Evolutionary conservation across 768 basidiomycete species (phyloP).

Genomic region (Pulveroboletus sp.): DNA sequence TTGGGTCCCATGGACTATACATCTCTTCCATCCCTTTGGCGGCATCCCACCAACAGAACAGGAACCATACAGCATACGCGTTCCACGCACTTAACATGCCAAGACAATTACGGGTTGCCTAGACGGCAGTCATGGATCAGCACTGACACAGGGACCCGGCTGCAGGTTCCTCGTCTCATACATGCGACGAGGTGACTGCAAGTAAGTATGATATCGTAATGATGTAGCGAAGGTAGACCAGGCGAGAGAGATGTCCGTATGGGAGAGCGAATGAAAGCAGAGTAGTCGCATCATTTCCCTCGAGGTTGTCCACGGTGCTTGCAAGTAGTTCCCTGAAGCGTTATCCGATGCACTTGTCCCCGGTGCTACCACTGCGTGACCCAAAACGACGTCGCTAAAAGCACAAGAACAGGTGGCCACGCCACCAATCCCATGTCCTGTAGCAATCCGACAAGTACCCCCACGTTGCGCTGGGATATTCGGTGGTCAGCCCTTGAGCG

Average conservation of each 20-base stretch:
- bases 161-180: neutral
- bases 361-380: conserved; percentile 21
- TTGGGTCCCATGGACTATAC: neutral
- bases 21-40: neutral
- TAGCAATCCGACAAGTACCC: conserved; percentile 27
- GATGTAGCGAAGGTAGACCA: neutral
- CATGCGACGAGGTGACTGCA: neutral
- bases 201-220: neutral
- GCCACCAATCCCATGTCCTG: conserved; percentile 32
- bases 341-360: neutral
- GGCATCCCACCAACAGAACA: too few relatives aligned
- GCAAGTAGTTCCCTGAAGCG: neutral
- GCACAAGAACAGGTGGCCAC: conserved; percentile 34
- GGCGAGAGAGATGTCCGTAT: neutral
- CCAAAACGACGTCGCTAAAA: conserved; percentile 34
- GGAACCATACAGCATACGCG: neutral
- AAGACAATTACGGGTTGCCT: neutral
- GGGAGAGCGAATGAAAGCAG: neutral
- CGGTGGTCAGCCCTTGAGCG: conserved; percentile 5
- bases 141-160: neutral
- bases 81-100: neutral
- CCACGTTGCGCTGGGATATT: conserved; percentile 15
- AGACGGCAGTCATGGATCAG: conserved; percentile 5
- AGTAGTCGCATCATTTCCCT: neutral
- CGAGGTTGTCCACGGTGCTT: neutral